Evolutionary conservation across 2,329 filamentous ascomycete species (phyloP).

Genomic region (Fusarium pininemorale): DNA sequence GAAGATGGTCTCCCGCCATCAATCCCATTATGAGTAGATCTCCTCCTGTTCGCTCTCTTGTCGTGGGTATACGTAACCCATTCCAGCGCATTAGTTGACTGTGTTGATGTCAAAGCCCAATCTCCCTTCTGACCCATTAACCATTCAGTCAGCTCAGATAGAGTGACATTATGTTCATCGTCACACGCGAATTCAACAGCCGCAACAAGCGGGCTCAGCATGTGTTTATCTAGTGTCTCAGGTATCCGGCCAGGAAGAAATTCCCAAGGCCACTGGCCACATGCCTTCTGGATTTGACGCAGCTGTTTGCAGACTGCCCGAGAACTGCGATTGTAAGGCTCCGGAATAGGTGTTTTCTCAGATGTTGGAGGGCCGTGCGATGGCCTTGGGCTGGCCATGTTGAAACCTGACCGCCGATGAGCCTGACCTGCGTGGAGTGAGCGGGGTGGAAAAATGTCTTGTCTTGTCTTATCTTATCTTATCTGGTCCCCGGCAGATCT

Average conservation of each 20-base stretch:
- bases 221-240: not conserved
- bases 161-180: not conserved
- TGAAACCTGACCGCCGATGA: not conserved
- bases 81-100: not conserved
- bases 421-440: not conserved
- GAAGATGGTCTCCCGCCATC: not conserved
- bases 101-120: not conserved
- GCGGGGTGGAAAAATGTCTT: not conserved
- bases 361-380: not conserved
- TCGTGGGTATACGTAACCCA: not conserved
- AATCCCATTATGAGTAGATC: not conserved
- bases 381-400: not conserved
- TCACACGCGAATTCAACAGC: not conserved
- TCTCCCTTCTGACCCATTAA: not conserved
- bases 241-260: not conserved
- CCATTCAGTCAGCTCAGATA: not conserved
- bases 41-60: not conserved
- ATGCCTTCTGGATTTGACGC: not conserved
- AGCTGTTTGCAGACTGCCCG: slow-evolving; percentile 1
- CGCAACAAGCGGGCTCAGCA: not conserved
- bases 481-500: not conserved
- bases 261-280: not conserved
- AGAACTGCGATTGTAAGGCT: not conserved
- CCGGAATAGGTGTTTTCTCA: not conserved
- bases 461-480: not conserved